phyloP scores from a whole-genome alignment of 73 alveolate species.

The Breviolum minutum region DNA sequence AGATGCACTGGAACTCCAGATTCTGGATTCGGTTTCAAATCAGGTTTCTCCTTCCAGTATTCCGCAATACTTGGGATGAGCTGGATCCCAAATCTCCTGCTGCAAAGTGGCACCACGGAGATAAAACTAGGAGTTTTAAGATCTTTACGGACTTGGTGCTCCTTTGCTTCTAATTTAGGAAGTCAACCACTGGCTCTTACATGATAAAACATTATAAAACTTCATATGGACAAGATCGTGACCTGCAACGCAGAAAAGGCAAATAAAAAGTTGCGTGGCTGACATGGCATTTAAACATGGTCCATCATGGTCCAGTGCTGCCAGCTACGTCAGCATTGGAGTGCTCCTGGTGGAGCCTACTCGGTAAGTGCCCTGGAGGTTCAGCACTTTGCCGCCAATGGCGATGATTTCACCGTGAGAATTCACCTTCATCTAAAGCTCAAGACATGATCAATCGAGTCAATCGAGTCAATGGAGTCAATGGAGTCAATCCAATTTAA shows the following conservation, averaged over 20 bases:
- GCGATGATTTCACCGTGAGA: conserved; percentile 22
- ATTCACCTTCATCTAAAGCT: background rate
- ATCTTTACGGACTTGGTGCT: too few relatives aligned
- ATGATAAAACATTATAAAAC: background rate
- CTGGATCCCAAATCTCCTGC: conserved; percentile 84
- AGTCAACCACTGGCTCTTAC: too few relatives aligned
- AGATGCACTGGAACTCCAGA: conserved; percentile 71
- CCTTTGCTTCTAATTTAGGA: too few relatives aligned
- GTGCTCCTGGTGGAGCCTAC: conserved; percentile 68
- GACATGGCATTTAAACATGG: too few relatives aligned
- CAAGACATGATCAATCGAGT: background rate
- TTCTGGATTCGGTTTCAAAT: conserved; percentile 55
- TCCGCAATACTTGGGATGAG: conserved; percentile 66
- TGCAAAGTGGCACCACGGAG: background rate
- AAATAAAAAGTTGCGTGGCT: background rate
- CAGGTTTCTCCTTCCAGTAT: conserved; percentile 47
- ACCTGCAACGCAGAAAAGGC: background rate
- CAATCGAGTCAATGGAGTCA: background rate
- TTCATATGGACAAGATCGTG: background rate
- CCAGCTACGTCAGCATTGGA: background rate
- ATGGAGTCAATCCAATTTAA: background rate
- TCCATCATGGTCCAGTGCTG: too few relatives aligned
- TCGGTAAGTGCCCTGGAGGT: conserved; percentile 31
- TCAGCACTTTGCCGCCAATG: conserved; percentile 50
- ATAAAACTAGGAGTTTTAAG: background rate